Evolutionary conservation across 2,329 filamentous ascomycete species (phyloP), one percentile per base, ranked within the genome.

Genomic region (Apiospora hydei): DNA sequence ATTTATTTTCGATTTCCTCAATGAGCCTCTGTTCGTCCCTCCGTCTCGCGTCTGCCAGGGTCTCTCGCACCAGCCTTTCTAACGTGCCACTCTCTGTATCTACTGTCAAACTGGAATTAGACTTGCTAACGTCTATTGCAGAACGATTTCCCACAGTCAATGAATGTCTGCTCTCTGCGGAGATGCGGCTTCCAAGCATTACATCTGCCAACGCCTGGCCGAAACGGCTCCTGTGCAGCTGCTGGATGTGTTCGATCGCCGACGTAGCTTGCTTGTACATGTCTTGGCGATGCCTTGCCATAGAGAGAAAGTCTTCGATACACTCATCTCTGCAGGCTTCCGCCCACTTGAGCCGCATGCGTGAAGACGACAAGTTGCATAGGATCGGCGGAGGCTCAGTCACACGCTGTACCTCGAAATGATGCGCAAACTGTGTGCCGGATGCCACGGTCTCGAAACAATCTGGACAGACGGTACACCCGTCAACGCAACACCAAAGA

Each of bases 391-490:
- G 38, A 5, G 41, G 11, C 18, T 69, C 47, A 1, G 11, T 66
- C 6, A n/a, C 5, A 14, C 51, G 14, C 26, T 43, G 67, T 1
- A 69, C n/a, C 3, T 8, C 34, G n/a, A 72, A 64, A 1, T n/a
- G 47, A 18, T 38, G n/a, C 4, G 38, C 53, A n/a, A 69, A 67
- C 1, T 4, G 10, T 3, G 71, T 70, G 26, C 47, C 26, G 11
- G 41, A n/a, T 7, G 53, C 43, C 21, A 57, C 49, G 26, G 71
- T 51, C 41, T 72, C 67, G 53, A 49, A 66, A 24, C 71, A 72
- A n/a, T 72, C 41, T 2, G 67, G 43, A 11, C 71, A 72, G 13
- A 72, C 67, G 13, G 67, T 61, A 26, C 71, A 72, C 14, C 34
- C 43, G 8, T 44, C 51, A 13, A 7, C 14, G 41, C n/a, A 38